These are phyloP conservation scores for Fagopyrum homotropicum DNA, from an alignment of 148 eudicot genomes.

Conservation along the genomic window DNA sequence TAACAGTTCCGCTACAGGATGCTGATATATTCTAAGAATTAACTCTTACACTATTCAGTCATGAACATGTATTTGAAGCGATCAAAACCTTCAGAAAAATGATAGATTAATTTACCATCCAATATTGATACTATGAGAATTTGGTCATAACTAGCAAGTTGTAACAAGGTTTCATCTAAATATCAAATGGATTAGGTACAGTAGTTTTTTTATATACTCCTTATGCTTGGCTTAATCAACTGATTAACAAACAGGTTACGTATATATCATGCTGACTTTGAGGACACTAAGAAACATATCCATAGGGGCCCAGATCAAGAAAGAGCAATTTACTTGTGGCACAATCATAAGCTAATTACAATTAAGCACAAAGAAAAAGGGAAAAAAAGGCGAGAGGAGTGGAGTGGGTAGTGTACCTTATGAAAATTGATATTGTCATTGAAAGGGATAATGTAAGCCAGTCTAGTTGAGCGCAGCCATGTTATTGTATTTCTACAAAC, in stretches of 20 bases:
- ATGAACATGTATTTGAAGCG: background rate
- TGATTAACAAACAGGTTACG: background rate
- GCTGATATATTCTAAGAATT: background rate
- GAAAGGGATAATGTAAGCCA: slow-evolving; percentile 67
- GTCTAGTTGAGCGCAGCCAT: slow-evolving; percentile 83
- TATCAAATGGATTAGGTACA: slow-evolving; percentile 2
- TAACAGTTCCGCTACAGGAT: background rate
- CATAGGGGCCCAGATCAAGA: background rate
- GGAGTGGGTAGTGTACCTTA: slow-evolving; percentile 51
- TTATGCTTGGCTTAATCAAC: slow-evolving; percentile 3
- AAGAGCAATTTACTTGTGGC: background rate
- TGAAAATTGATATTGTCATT: slow-evolving; percentile 98
- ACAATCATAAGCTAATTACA: slow-evolving; percentile 1
- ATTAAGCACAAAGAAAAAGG: slow-evolving; percentile 7
- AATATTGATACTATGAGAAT: background rate
- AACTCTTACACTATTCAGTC: background rate
- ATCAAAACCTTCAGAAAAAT: background rate
- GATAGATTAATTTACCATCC: background rate
- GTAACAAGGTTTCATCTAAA: slow-evolving; percentile 10
- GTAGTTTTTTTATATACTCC: background rate
- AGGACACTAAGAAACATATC: slow-evolving; percentile 3
- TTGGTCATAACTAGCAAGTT: slow-evolving; percentile 5
- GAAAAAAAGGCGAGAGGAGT: slow-evolving; percentile 1
- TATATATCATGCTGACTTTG: slow-evolving; percentile 1
- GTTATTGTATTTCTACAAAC: slow-evolving; percentile 94